Percentiles rank a stretch among this genome's conserved stretches.
These are phyloP conservation scores for Microcyclosporella mali DNA, from an alignment of 2,329 filamentous ascomycete species.

Conservation along the genomic window DNA sequence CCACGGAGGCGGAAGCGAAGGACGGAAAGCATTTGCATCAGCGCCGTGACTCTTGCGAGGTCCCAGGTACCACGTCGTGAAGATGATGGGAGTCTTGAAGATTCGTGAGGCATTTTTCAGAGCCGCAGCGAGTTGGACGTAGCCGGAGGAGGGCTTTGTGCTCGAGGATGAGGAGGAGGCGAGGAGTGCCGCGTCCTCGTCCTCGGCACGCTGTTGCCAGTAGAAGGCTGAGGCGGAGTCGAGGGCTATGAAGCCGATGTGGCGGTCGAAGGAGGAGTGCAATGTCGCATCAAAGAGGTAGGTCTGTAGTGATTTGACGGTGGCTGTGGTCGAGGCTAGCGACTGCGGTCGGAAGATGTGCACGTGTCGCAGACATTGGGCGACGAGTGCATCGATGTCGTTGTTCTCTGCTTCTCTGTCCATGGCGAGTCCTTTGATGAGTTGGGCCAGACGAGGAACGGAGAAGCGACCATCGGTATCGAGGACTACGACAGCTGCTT, in stretches of 20 bases:
- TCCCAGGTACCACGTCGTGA: slow-evolving; percentile 18
- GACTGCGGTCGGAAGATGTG: slow-evolving; percentile 54
- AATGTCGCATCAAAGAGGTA: slow-evolving; percentile 44
- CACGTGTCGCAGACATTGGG: slow-evolving; percentile 46
- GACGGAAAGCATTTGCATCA: slow-evolving; percentile 12
- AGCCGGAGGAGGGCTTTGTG: slow-evolving; percentile 5
- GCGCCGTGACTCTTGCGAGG: slow-evolving; percentile 5
- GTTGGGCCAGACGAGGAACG: slow-evolving; percentile 40
- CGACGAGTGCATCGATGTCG: slow-evolving; percentile 26
- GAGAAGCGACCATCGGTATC: slow-evolving; percentile 53
- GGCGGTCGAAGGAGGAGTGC: slow-evolving; percentile 44
- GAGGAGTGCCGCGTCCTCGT: slow-evolving; percentile 23
- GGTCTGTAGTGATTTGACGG: slow-evolving; percentile 40
- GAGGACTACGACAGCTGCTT: slow-evolving; percentile 48
- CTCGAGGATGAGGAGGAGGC: slow-evolving; percentile 1
- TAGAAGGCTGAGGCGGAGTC: slow-evolving; percentile 52
- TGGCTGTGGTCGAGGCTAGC: slow-evolving; percentile 45
- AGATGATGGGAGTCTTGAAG: slow-evolving; percentile 24
- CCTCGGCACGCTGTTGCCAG: slow-evolving; percentile 47
- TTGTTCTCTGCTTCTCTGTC: slow-evolving; percentile 2
- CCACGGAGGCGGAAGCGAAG: slow-evolving; percentile 30
- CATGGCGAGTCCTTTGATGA: slow-evolving; percentile 25
- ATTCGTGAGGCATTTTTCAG: slow-evolving; percentile 14
- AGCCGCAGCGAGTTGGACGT: slow-evolving; percentile 17
- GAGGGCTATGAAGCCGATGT: slow-evolving; percentile 47